Evolutionary conservation across 306 rosid genomes (phyloP).

Genomic region (Pyrus bretschneideri): DNA sequence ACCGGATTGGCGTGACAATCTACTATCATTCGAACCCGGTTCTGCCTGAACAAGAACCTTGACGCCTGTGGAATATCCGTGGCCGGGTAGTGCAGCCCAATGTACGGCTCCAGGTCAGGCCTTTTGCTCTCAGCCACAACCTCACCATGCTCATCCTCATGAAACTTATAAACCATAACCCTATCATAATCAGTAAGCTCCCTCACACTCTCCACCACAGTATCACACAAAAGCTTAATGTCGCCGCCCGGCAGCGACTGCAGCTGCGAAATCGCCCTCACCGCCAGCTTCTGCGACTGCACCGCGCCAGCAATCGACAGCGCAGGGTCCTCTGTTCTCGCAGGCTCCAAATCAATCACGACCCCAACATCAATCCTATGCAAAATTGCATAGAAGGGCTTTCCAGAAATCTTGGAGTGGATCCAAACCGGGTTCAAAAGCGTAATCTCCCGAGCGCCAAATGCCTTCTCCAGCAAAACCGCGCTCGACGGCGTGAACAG

Average conservation of each 20-base stretch:
- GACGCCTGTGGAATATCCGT: conserved; percentile 98
- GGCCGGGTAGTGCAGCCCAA: conserved; percentile 95
- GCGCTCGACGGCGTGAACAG: conserved; percentile 54
- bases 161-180: conserved; percentile 94
- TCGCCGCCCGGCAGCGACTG: conserved; percentile 91
- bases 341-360: conserved; percentile 90
- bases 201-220: conserved; percentile 77
- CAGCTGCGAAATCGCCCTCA: conserved; percentile 74
- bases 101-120: conserved; percentile 76
- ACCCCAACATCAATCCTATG: conserved; percentile 85
- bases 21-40: conserved; percentile 92
- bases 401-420: conserved; percentile 63
- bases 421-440: conserved; percentile 86
- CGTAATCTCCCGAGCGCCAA: conserved; percentile 76
- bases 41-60: conserved; percentile 92
- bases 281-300: conserved; percentile 93
- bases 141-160: conserved; percentile 99
- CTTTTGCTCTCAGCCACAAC: conserved; percentile 89
- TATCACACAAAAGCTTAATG: conserved; percentile 59
- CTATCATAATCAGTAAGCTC: conserved; percentile 85
- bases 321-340: conserved; percentile 83
- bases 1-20: conserved; percentile 74
- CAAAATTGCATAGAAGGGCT: conserved; percentile 86
- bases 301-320: conserved; percentile 96
- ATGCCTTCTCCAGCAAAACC: conserved; percentile 60